Conservation (phyloP, 2,329 filamentous ascomycete species). For the Ophiostoma perfectum region DNA sequence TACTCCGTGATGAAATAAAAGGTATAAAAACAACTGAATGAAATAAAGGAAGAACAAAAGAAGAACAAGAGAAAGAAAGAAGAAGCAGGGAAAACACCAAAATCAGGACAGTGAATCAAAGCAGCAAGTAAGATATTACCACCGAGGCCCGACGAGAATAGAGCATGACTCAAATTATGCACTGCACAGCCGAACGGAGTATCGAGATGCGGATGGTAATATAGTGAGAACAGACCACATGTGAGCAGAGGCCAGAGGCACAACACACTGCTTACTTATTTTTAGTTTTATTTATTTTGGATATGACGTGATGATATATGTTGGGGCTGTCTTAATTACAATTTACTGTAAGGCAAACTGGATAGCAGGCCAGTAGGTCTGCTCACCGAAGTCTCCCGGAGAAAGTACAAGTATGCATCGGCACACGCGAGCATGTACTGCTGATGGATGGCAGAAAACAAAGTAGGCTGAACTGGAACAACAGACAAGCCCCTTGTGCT, state of each 20-base stretch:
- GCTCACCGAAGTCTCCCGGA: too few relatives aligned
- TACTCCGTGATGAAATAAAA: too few relatives aligned
- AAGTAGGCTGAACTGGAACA: conserved; percentile 5
- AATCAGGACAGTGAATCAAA: neutral
- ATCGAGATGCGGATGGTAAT: neutral
- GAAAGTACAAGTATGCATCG: too few relatives aligned
- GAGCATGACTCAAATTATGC: neutral
- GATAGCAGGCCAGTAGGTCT: neutral
- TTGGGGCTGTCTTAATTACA: too few relatives aligned
- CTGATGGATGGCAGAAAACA: neutral
- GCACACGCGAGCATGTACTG: neutral
- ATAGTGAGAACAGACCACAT: conserved; percentile 3
- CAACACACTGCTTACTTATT: too few relatives aligned
- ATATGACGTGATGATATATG: too few relatives aligned
- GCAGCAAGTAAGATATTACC: neutral
- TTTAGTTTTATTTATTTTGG: too few relatives aligned
- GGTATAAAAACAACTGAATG: too few relatives aligned
- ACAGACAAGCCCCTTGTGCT: too few relatives aligned
- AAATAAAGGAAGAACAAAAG: neutral
- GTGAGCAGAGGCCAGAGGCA: too few relatives aligned
- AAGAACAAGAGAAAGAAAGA: neutral
- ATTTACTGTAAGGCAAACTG: neutral
- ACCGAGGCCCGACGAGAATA: neutral
- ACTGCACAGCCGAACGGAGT: conserved; percentile 2
- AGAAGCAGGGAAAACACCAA: neutral